Evolutionary conservation across 2,329 filamentous ascomycete genomes (phyloP), one percentile per base, ranked within the genome.

Genomic region (Diaporthe australafricana): DNA sequence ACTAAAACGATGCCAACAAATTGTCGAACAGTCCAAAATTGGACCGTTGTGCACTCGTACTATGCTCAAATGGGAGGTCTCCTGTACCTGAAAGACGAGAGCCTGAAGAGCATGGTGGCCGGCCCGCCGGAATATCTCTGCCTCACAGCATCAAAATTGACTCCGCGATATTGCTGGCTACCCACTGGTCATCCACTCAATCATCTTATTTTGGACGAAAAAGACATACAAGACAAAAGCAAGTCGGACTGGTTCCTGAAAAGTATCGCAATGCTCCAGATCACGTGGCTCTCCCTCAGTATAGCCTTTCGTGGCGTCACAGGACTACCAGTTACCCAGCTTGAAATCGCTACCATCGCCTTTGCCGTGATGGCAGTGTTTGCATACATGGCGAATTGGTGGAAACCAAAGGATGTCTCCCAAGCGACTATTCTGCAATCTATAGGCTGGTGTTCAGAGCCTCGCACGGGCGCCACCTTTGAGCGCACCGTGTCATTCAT

Each of bases 41-140:
- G 63, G 47, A 67, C 63, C 5, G 17, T 38, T n/a, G 32, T 53
- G n/a, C 32, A 67, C 53, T 63, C 63, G 8, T 67, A 67, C n/a
- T 67, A 67, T 40, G 47, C 47, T 38, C 32, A 53, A 22, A 67
- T 67, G 63, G 63, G 63, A 14, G 63, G 63, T 12, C 22, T 67
- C n/a, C n/a, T 22, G 5, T 40, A 38, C 32, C 53, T 38, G 9
- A 16, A 12, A 38, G n/a, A n/a, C n/a, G n/a, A n/a, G n/a, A n/a
- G n/a, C n/a, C n/a, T n/a, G n/a, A n/a, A n/a, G n/a, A n/a, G n/a
- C n/a, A n/a, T n/a, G n/a, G n/a, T n/a, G n/a, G n/a, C n/a, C 3
- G n/a, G 11, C 3, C 1, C 5, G 6, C 6, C 5, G 9, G 2
- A 7, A 8, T 1, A 2, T 4, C n/a, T 25, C 16, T n/a, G n/a